Evolutionary conservation across 768 basidiomycete genomes (phyloP).

Genomic region (Galerina sulciceps): DNA sequence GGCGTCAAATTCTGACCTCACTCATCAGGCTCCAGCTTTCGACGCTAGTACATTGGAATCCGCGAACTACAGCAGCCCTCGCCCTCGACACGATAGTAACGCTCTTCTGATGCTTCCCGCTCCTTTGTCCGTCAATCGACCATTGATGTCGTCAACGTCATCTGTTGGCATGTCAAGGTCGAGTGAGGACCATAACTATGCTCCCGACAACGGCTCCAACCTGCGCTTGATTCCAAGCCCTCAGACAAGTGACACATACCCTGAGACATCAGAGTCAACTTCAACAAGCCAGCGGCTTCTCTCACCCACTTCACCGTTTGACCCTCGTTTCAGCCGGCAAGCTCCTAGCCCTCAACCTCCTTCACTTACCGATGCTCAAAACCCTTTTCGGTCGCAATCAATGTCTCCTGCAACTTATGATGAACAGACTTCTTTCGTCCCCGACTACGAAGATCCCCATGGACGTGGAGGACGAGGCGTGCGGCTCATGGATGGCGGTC

Average conservation of each 20-base stretch:
- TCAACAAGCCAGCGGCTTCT: slow-evolving; percentile 32
- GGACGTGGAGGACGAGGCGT: slow-evolving; percentile 61
- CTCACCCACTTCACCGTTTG: slow-evolving; percentile 31
- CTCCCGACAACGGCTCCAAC: slow-evolving; percentile 45
- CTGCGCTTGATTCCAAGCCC: slow-evolving; percentile 48
- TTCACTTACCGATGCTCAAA: slow-evolving; percentile 34
- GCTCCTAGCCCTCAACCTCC: slow-evolving; percentile 27
- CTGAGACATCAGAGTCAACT: slow-evolving; percentile 42
- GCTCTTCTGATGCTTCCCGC: slow-evolving; percentile 77
- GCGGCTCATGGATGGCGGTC: slow-evolving; percentile 81
- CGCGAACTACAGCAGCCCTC: slow-evolving; percentile 41
- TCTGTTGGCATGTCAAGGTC: slow-evolving; percentile 48
- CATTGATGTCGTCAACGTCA: slow-evolving; percentile 52
- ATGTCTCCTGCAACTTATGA: slow-evolving; percentile 42
- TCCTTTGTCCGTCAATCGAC: slow-evolving; percentile 63
- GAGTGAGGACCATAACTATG: slow-evolving; percentile 49
- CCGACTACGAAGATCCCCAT: slow-evolving; percentile 37
- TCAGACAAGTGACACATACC: slow-evolving; percentile 40
- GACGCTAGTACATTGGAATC: slow-evolving; percentile 71
- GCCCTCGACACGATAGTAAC: slow-evolving; percentile 71
- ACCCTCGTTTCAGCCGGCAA: slow-evolving; percentile 26
- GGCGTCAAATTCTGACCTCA: slow-evolving; percentile 79
- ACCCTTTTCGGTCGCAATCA: slow-evolving; percentile 59
- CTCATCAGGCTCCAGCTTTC: slow-evolving; percentile 54
- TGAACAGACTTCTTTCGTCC: slow-evolving; percentile 41